Evolutionary conservation across 75 land plant genomes (phyloP).

Genomic region (Sequoiadendron giganteum): DNA sequence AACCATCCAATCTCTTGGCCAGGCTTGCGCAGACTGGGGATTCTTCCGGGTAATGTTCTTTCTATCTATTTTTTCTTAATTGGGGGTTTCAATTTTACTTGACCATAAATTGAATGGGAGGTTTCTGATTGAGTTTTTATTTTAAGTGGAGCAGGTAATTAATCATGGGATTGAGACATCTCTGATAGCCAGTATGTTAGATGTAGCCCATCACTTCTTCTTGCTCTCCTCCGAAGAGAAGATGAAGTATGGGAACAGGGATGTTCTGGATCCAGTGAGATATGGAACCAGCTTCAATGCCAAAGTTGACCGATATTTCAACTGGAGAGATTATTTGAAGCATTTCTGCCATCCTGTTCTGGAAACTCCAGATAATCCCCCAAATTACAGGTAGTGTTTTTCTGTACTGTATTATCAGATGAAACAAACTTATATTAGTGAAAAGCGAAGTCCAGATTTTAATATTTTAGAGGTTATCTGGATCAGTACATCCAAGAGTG

Average conservation of each 20-base stretch:
- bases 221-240: constrained; percentile 71
- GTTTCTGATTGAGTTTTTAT: neutral
- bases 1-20: constrained; percentile 33
- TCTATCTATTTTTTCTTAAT: neutral
- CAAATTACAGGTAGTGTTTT: constrained; percentile 42
- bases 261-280: constrained; percentile 65
- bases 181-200: constrained; percentile 31
- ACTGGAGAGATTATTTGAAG: constrained; percentile 86
- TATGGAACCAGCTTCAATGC: constrained; percentile 68
- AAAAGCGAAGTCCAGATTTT: neutral
- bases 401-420: neutral
- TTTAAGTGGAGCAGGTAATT: constrained; percentile 40
- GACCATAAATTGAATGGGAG: no score
- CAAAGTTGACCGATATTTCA: constrained; percentile 42
- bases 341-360: constrained; percentile 75
- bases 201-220: constrained; percentile 59
- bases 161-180: constrained; percentile 58
- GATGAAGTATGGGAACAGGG: constrained; percentile 59
- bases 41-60: constrained; percentile 63
- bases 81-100: no score
- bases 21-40: constrained; percentile 68
- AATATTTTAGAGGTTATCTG: neutral
- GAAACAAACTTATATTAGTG: neutral
- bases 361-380: constrained; percentile 56
- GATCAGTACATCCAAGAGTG: no score